Evolutionary conservation across 495 filamentous ascomycete species (phyloP).

Genomic region (Neurospora africana): DNA sequence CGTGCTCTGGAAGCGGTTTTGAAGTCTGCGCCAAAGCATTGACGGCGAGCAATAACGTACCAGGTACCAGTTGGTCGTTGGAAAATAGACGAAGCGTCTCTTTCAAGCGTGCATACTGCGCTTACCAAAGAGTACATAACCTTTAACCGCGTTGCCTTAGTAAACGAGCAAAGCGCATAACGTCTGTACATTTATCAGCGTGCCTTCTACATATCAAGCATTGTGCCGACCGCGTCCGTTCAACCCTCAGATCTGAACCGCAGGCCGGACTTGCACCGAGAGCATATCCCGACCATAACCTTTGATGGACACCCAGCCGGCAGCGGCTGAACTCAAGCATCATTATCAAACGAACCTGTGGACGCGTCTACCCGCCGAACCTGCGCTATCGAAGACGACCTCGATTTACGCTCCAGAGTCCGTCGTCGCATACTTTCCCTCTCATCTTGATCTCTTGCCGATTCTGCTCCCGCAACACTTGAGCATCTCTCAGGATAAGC

Average conservation of each 20-base stretch:
- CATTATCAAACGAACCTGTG: slow-evolving; percentile 35
- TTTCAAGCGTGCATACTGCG: background rate
- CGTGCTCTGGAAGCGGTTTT: slow-evolving; percentile 1
- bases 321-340: slow-evolving; percentile 42
- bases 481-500: slow-evolving; percentile 40
- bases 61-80: background rate
- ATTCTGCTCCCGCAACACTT: slow-evolving; percentile 41
- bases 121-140: background rate
- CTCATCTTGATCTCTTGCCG: slow-evolving; percentile 35
- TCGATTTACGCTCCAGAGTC: slow-evolving; percentile 16
- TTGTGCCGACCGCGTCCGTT: slow-evolving; percentile 5
- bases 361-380: slow-evolving; percentile 21
- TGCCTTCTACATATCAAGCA: background rate
- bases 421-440: slow-evolving; percentile 20
- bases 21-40: background rate
- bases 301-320: slow-evolving; percentile 42
- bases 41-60: background rate
- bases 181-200: background rate
- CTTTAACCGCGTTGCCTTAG: slow-evolving; percentile 3
- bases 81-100: background rate
- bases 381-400: slow-evolving; percentile 15
- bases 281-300: slow-evolving; percentile 20
- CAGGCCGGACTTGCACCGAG: slow-evolving; percentile 9
- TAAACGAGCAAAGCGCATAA: background rate
- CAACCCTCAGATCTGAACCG: slow-evolving; percentile 4